A percentile compares a stretch with the other conserved stretches of the same genome.
These are phyloP conservation scores for Alternaria brassicae DNA, from an alignment of 2,329 filamentous ascomycete genomes.

Conservation along the genomic window DNA sequence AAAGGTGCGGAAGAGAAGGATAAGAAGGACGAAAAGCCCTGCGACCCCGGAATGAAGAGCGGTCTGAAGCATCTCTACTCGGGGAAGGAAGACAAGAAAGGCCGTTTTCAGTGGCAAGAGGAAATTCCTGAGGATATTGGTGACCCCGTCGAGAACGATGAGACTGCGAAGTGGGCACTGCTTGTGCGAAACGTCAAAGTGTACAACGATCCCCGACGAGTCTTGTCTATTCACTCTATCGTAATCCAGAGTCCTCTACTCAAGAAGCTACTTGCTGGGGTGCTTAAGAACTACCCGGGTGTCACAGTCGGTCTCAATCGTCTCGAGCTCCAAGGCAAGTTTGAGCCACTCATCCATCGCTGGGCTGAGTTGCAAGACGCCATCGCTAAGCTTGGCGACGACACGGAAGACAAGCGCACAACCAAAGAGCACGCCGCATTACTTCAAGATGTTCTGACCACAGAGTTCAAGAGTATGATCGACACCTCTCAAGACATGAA, in stretches of 20 bases:
- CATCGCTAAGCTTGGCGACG: conserved; percentile 35
- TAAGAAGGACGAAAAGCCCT: conserved; percentile 22
- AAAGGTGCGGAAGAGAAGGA: conserved; percentile 9
- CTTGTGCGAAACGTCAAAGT: conserved; percentile 53
- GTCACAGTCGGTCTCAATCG: conserved; percentile 68
- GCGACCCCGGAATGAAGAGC: conserved; percentile 48
- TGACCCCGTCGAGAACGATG: conserved; percentile 62
- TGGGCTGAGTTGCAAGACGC: conserved; percentile 58
- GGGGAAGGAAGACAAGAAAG: conserved; percentile 53
- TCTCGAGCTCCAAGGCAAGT: conserved; percentile 67
- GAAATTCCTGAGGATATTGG: conserved; percentile 44
- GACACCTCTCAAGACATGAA: conserved; percentile 52
- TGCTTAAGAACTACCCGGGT: conserved; percentile 67
- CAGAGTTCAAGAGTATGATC: conserved; percentile 53
- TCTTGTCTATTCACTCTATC: conserved; percentile 68
- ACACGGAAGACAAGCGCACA: conserved; percentile 37
- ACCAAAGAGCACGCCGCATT: conserved; percentile 51
- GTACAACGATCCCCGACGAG: conserved; percentile 62
- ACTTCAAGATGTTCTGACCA: conserved; percentile 48
- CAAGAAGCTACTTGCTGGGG: conserved; percentile 62
- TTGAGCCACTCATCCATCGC: conserved; percentile 70
- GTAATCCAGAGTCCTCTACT: conserved; percentile 70
- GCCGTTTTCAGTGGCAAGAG: conserved; percentile 46
- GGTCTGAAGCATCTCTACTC: conserved; percentile 59
- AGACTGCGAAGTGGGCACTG: conserved; percentile 66